A percentile compares a stretch with the other conserved stretches of the same genome.
Conservation (phyloP, 805 yeast genomes). For the Tetrapisispora pingtungensis region DNA sequence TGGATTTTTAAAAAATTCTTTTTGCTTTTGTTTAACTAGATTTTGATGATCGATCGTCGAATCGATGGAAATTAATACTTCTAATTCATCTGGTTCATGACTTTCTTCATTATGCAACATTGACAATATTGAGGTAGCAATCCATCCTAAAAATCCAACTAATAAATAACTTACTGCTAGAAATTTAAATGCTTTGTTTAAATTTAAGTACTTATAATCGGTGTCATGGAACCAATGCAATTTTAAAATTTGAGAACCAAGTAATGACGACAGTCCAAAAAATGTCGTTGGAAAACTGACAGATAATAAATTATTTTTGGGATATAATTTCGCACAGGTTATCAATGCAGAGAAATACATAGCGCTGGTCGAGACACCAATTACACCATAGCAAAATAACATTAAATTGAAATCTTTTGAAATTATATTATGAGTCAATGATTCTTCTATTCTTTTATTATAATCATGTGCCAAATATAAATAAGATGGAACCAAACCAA, state of each 20-base stretch:
- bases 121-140: conserved; percentile 55
- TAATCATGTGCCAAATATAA: conserved; percentile 32
- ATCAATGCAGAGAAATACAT: conserved; percentile 60
- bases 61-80: conserved; percentile 9
- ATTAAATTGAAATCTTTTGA: conserved; percentile 25
- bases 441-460: conserved; percentile 22
- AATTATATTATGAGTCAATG: conserved; percentile 8
- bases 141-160: conserved; percentile 51
- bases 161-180: conserved; percentile 45
- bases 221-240: conserved; percentile 31
- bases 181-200: conserved; percentile 42
- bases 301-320: conserved; percentile 64
- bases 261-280: conserved; percentile 72
- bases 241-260: conserved; percentile 56
- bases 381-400: conserved; percentile 43
- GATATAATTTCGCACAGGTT: conserved; percentile 81
- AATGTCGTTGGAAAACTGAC: conserved; percentile 83
- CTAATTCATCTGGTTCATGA: conserved; percentile 3
- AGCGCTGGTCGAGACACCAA: conserved; percentile 67
- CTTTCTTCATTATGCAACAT: conserved; percentile 34
- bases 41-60: not conserved
- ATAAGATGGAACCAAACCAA: conserved; percentile 63
- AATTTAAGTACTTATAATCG: conserved; percentile 30
- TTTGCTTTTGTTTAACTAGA: not conserved
- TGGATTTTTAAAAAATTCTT: conserved; percentile 36